Evolutionary conservation across 495 filamentous ascomycete genomes (phyloP).

Genomic region (Trichoderma virens): DNA sequence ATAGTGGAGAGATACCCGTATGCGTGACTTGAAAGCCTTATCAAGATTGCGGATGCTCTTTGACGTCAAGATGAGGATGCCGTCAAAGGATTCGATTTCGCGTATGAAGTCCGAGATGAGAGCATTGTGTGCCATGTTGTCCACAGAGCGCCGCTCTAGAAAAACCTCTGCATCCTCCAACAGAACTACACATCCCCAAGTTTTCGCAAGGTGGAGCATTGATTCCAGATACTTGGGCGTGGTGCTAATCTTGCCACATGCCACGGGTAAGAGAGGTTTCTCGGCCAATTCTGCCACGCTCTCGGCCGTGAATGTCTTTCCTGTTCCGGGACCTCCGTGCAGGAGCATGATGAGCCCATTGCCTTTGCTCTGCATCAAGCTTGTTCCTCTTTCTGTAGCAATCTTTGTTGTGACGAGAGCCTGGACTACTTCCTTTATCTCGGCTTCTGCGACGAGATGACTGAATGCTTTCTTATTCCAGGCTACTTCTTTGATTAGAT

Average conservation of each 20-base stretch:
- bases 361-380: slow-evolving; percentile 41
- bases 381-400: slow-evolving; percentile 22
- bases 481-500: slow-evolving; percentile 22
- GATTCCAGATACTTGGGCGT: slow-evolving; percentile 36
- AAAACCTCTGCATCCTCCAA: slow-evolving; percentile 24
- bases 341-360: slow-evolving; percentile 45
- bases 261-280: slow-evolving; percentile 43
- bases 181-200: slow-evolving; percentile 31
- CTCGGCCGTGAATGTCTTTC: slow-evolving; percentile 47
- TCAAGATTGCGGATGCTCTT: slow-evolving; percentile 37
- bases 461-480: slow-evolving; percentile 48
- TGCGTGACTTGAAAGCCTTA: slow-evolving; percentile 34
- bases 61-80: slow-evolving; percentile 37
- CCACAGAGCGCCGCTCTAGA: slow-evolving; percentile 31
- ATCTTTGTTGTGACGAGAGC: slow-evolving; percentile 35
- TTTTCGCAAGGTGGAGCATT: slow-evolving; percentile 38
- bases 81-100: slow-evolving; percentile 45
- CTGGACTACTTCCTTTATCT: slow-evolving; percentile 43
- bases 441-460: slow-evolving; percentile 38
- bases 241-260: slow-evolving; percentile 46
- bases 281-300: slow-evolving; percentile 41
- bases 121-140: slow-evolving; percentile 39
- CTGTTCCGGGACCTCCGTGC: slow-evolving; percentile 42
- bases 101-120: slow-evolving; percentile 45
- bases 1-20: slow-evolving; percentile 36